Base-by-base conservation (phyloP, 768 basidiomycete species). In the Fomitopsis serialis region DNA sequence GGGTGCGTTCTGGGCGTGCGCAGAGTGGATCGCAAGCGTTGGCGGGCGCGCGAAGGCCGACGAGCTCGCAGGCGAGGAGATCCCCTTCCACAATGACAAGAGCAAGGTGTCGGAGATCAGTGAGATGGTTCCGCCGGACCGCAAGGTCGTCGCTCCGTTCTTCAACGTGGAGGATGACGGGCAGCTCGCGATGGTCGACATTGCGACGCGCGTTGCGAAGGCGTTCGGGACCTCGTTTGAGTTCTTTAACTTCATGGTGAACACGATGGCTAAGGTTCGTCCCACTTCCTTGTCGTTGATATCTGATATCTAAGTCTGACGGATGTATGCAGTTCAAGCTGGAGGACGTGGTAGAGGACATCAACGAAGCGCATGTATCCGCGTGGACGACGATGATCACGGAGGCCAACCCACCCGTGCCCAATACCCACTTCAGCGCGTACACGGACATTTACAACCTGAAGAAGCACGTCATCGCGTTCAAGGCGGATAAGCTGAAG, bases 161-260 rank as follows among this genome's bases (percentile, higher is more conserved):
- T 93, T 94, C 71, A 91, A 93, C 64, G 64, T 94, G 87, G 81
- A 84, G 58, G 91, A 92, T 62, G 85, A 92, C 57, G 82, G 87
- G 7, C 75, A 89, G 43, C 83, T 78, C 58, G 89, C 88, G 5
- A 71, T 87, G 37, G 67, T 82, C 29, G 85, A 82, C 54, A 78
- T 84, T 6, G 87, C 85, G 8, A 76, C 82, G 49, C 78, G 76
- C 19, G 76, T 87, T 35, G 82, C 87, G 1, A 78, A 84, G 15
- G 78, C 81, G 64, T 92, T 92, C 61, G 85, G 82, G 43, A 90
- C 90, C 13, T 81, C 82, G 0, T 88, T 88, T 36, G 89, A 92
- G 61, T 93, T 90, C 63, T 84, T 90, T 72, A 84, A 81, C 50
- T 66, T 87, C 52, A 67, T 92, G 21, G 81, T 83, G 58, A 85